Percentiles rank a stretch among this genome's conserved stretches.
Evolutionary conservation across 1,139 yeast genomes (phyloP).

Genomic region (Kodamaea ohmeri): DNA sequence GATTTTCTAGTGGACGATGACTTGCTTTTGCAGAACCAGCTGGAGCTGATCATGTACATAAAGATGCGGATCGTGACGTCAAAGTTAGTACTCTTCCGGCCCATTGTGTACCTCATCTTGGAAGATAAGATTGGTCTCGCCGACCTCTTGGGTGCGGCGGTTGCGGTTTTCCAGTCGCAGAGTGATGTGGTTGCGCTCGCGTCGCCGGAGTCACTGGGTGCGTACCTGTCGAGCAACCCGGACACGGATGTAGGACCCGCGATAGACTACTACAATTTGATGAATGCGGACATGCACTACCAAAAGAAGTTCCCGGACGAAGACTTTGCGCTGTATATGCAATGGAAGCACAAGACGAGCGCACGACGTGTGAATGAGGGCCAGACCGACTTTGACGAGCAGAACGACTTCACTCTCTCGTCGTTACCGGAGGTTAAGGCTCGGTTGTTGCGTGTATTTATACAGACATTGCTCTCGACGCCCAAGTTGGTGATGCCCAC

Average conservation of each 20-base stretch:
- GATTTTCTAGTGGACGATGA: conserved; percentile 39
- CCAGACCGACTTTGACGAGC: conserved; percentile 14
- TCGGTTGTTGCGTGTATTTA: conserved; percentile 16
- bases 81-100: conserved; percentile 34
- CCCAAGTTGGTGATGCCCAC: conserved; percentile 39
- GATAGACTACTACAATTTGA: conserved; percentile 26
- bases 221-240: conserved; percentile 10
- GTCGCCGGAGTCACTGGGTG: conserved; percentile 11
- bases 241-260: conserved; percentile 17
- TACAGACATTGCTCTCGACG: conserved; percentile 26
- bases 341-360: conserved; percentile 11
- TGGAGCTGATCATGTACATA: conserved; percentile 40
- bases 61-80: conserved; percentile 38
- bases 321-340: conserved; percentile 32
- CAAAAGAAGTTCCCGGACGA: conserved; percentile 28
- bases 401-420: conserved; percentile 17
- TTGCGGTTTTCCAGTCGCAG: conserved; percentile 16
- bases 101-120: conserved; percentile 34
- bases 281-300: conserved; percentile 32
- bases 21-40: conserved; percentile 33
- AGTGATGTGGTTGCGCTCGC: conserved; percentile 7
- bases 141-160: conserved; percentile 18
- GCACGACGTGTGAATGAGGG: conserved; percentile 10
- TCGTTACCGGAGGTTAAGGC: conserved; percentile 15
- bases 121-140: conserved; percentile 28